Conservation (phyloP, 2,329 filamentous ascomycete species). For the Colletotrichum sojae region DNA sequence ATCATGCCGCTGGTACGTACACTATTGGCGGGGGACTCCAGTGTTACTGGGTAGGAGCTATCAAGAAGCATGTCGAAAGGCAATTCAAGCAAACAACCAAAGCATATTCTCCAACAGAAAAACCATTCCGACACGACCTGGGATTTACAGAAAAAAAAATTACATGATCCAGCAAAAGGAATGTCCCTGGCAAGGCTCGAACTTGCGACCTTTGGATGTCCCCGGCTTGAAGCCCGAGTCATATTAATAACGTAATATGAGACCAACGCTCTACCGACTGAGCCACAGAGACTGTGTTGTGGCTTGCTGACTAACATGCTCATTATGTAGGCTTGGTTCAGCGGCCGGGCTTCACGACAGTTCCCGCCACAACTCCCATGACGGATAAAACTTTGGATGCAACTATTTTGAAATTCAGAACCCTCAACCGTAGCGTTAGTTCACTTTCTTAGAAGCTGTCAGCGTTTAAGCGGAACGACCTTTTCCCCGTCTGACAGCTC, state of each 20-base stretch:
- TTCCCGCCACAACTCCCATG: not conserved
- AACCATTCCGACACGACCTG: no score
- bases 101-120: no score
- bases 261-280: constrained; percentile 41
- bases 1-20: not conserved
- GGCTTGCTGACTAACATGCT: accelerated
- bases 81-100: no score
- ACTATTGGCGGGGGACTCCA: no score
- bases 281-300: constrained; percentile 29
- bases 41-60: no score
- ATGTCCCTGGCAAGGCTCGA: constrained; percentile 39
- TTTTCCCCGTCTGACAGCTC: not conserved
- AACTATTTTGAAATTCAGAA: no score
- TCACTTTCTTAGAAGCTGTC: not conserved
- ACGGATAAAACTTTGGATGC: not conserved
- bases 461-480: not conserved
- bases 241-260: constrained; percentile 30
- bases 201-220: constrained; percentile 40
- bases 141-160: no score
- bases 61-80: no score
- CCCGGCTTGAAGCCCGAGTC: not conserved
- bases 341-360: not conserved
- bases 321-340: accelerated
- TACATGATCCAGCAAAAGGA: not conserved
- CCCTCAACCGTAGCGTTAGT: not conserved